Evolutionary conservation across 768 basidiomycete species (phyloP).

Genomic region (Serpula lacrymans): DNA sequence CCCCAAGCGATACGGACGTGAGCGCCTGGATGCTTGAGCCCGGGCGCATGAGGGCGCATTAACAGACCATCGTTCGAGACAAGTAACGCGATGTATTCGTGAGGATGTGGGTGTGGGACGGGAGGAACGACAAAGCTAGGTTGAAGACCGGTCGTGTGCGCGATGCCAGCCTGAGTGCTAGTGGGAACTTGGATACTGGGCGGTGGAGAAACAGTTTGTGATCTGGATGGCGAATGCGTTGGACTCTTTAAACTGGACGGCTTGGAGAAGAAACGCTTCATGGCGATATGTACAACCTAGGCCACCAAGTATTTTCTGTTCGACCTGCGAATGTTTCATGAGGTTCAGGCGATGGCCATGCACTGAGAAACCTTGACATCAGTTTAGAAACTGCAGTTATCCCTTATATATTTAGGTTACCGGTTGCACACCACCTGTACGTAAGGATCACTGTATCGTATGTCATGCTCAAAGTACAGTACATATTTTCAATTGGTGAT

Average conservation of each 20-base stretch:
- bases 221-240: not conserved
- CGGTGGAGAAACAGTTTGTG: not conserved
- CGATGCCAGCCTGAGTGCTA: not conserved
- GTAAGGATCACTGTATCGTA: too few species aligned
- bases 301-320: too few species aligned
- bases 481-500: too few species aligned
- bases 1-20: slow-evolving; percentile 60
- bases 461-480: too few species aligned
- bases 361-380: too few species aligned
- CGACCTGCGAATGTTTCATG: slow-evolving; percentile 1
- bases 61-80: slow-evolving; percentile 61
- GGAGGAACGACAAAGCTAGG: slow-evolving; percentile 66
- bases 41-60: slow-evolving; percentile 52
- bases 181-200: too few species aligned
- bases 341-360: not conserved
- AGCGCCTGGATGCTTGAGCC: slow-evolving; percentile 26
- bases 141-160: slow-evolving; percentile 35
- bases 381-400: too few species aligned
- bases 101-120: slow-evolving; percentile 70
- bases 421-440: too few species aligned
- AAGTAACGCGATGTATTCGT: slow-evolving; percentile 64
- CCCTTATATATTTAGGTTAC: too few species aligned
- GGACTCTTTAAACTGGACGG: slow-evolving; percentile 11
- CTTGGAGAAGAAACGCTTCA: slow-evolving; percentile 31
- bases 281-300: too few species aligned